These are phyloP conservation scores for Yamadazyma dendronema DNA, from an alignment of 1,139 yeast species.

Conservation along the genomic window DNA sequence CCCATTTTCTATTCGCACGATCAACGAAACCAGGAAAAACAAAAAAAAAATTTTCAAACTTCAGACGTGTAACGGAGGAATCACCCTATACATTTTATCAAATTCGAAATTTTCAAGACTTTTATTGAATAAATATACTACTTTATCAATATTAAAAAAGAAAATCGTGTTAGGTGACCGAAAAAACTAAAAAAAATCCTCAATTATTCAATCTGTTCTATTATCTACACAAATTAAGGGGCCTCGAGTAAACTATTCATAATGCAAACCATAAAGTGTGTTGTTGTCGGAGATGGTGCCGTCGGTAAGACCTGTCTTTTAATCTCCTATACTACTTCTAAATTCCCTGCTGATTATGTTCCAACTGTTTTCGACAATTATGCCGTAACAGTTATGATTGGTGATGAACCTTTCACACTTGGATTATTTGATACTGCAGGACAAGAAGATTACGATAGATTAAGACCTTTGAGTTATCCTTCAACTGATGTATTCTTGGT, in stretches of 20 bases:
- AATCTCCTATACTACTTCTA: constrained; percentile 85
- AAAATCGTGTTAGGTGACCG: neutral
- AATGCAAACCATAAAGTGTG: constrained; percentile 92
- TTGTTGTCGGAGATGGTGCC: constrained; percentile 98
- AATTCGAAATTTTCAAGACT: neutral
- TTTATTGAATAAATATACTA: neutral
- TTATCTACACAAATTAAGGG: neutral
- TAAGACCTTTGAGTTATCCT: constrained; percentile 95
- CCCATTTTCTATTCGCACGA: constrained; percentile 1
- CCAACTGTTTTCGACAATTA: constrained; percentile 95
- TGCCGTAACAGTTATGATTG: constrained; percentile 98
- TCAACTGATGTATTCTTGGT: constrained; percentile 95
- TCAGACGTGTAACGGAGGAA: constrained; percentile 2
- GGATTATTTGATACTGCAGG: constrained; percentile 98
- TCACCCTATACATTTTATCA: neutral
- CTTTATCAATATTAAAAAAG: neutral
- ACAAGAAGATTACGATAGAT: constrained; percentile 96
- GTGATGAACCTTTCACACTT: constrained; percentile 95
- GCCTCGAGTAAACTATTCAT: constrained; percentile 5
- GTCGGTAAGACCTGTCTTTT: constrained; percentile 91
- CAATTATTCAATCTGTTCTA: neutral
- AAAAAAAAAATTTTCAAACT: constrained; percentile 4
- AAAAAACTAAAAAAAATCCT: neutral
- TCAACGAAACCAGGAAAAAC: neutral
- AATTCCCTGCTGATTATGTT: constrained; percentile 85